These are phyloP conservation scores for Paramecium bursaria DNA, from an alignment of 73 alveolate genomes.

Conservation along the genomic window DNA sequence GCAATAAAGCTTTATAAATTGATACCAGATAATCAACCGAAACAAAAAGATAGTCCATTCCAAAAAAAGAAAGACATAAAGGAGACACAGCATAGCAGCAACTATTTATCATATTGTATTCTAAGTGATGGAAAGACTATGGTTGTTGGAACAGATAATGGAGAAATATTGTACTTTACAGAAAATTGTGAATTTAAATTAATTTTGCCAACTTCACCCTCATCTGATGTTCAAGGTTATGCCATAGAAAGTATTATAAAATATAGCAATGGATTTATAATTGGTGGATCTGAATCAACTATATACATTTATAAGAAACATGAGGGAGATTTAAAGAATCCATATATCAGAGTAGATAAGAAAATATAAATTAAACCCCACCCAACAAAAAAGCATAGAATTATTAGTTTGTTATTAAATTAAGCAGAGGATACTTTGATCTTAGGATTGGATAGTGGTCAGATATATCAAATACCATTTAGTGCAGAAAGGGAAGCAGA, in stretches of 20 bases:
- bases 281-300: conserved; percentile 77
- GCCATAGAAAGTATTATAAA: conserved; percentile 73
- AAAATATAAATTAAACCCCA: conserved; percentile 25
- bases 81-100: conserved; percentile 68
- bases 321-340: conserved; percentile 77
- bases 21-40: conserved; percentile 54
- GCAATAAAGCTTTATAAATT: conserved; percentile 68
- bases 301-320: conserved; percentile 75
- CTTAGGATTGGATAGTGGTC: conserved; percentile 74
- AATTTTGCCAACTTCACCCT: conserved; percentile 67
- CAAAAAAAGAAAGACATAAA: conserved; percentile 60
- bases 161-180: conserved; percentile 84
- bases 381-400: conserved; percentile 59
- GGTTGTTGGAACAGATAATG: conserved; percentile 90
- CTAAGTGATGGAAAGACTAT: conserved; percentile 85
- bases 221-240: conserved; percentile 73
- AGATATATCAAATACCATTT: conserved; percentile 70
- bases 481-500: conserved; percentile 78
- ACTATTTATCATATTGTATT: conserved; percentile 86
- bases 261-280: conserved; percentile 80
- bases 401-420: conserved; percentile 71
- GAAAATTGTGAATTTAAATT: conserved; percentile 86
- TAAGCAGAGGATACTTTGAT: conserved; percentile 76
- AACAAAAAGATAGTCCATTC: conserved; percentile 69
- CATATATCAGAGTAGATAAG: conserved; percentile 68